Conservation (phyloP, 2,329 filamentous ascomycete genomes). For the Fusarium chuoi region DNA sequence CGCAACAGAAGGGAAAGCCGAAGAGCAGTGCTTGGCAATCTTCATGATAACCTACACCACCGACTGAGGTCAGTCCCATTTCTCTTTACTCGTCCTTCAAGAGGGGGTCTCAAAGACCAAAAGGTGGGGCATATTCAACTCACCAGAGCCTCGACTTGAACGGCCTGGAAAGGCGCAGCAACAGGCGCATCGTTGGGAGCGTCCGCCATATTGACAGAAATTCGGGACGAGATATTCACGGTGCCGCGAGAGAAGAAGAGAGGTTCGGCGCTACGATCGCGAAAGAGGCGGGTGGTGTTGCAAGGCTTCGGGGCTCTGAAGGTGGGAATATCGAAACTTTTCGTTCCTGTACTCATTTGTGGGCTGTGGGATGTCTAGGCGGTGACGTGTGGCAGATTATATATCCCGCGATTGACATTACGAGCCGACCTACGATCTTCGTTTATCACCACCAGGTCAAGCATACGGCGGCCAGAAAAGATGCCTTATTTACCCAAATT, state of each 20-base stretch:
- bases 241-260: conserved; percentile 36
- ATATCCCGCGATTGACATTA: conserved; percentile 17
- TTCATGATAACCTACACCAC: conserved; percentile 86
- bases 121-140: conserved; percentile 55
- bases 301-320: conserved; percentile 43
- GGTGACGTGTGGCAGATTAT: conserved; percentile 52
- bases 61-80: conserved; percentile 31
- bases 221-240: conserved; percentile 39
- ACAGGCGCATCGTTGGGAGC: conserved; percentile 62
- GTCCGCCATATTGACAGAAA: conserved; percentile 65
- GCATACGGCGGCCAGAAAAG: neutral
- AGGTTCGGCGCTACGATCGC: conserved; percentile 43
- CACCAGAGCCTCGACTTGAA: conserved; percentile 96
- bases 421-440: conserved; percentile 8
- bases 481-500: neutral
- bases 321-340: conserved; percentile 57
- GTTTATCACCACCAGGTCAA: conserved; percentile 9
- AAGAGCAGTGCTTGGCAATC: conserved; percentile 94
- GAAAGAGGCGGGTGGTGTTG: conserved; percentile 43
- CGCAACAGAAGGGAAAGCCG: conserved; percentile 86
- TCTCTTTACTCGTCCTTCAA: conserved; percentile 33
- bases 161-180: conserved; percentile 76
- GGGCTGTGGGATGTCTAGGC: conserved; percentile 55
- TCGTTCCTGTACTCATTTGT: conserved; percentile 53
- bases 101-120: conserved; percentile 33